phyloP scores from a whole-genome alignment of 1,284 basidiomycete species.

The Singerocomus rubriflavus region DNA sequence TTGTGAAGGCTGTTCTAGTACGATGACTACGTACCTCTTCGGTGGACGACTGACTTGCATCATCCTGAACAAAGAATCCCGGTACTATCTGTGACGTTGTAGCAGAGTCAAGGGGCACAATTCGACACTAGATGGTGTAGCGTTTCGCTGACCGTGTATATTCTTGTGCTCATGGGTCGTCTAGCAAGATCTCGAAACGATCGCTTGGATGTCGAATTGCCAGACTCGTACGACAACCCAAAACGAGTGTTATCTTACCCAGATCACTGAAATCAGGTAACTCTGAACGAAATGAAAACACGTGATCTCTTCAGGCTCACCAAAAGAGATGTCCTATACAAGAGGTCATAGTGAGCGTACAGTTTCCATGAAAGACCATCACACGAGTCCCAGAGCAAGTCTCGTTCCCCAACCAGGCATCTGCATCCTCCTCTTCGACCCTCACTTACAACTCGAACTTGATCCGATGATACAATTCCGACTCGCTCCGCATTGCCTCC shows the following conservation, averaged over 20 bases:
- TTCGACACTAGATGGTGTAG: not conserved
- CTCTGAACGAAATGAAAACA: too few species aligned
- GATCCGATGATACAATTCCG: constrained; percentile 44
- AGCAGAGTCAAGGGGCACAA: not conserved
- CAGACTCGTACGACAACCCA: too few species aligned
- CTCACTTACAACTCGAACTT: constrained; percentile 31
- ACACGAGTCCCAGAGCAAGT: not conserved
- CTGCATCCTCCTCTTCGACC: not conserved
- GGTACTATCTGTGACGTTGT: constrained; percentile 14
- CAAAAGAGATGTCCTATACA: too few species aligned
- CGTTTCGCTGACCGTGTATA: constrained; percentile 15
- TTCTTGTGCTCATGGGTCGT: constrained; percentile 4
- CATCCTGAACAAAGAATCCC: constrained; percentile 26
- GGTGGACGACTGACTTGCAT: not conserved
- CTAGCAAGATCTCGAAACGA: not conserved
- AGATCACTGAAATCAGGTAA: too few species aligned
- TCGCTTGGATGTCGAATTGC: too few species aligned
- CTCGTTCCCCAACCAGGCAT: too few species aligned
- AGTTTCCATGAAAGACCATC: not conserved
- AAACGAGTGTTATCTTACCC: too few species aligned
- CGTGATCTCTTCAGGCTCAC: too few species aligned
- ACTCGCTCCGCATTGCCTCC: constrained; percentile 42
- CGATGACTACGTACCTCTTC: constrained; percentile 10
- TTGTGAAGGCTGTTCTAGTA: too few species aligned
- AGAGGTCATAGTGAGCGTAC: too few species aligned